These are phyloP conservation scores for Clonostachys rosea DNA, from an alignment of 2,329 filamentous ascomycete species.

Conservation along the genomic window DNA sequence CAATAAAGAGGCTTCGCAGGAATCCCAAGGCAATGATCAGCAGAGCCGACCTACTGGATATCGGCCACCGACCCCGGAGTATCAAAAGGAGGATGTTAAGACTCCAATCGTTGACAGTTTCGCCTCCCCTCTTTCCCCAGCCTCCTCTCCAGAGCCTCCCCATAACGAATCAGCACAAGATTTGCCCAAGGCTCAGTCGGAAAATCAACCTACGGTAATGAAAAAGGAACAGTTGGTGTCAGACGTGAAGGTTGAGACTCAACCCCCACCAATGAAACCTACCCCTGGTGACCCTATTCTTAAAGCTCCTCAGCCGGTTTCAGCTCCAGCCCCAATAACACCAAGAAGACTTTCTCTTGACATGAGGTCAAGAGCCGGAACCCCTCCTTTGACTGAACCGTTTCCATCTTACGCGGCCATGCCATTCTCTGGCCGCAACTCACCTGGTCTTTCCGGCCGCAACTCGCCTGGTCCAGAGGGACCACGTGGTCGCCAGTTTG, in stretches of 20 bases:
- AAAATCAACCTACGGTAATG: constrained; percentile 6
- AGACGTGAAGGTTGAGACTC: too few species aligned
- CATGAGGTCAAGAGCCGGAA: too few species aligned
- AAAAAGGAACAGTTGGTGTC: too few species aligned
- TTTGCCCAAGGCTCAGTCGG: constrained; percentile 8
- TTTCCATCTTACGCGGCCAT: constrained; percentile 9
- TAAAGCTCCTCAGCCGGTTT: constrained; percentile 3
- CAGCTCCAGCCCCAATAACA: constrained; percentile 6
- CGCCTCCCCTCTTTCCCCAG: constrained; percentile 38
- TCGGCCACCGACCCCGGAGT: constrained; percentile 44
- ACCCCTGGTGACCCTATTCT: neutral
- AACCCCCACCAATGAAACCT: too few species aligned
- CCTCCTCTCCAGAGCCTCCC: constrained; percentile 33
- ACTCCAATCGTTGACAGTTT: constrained; percentile 26
- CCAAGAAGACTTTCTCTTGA: too few species aligned
- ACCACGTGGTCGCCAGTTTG: neutral
- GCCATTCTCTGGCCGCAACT: neutral
- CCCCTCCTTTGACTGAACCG: constrained; percentile 10
- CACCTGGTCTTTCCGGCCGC: neutral
- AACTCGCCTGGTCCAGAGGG: neutral
- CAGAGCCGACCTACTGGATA: constrained; percentile 4
- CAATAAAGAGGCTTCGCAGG: neutral
- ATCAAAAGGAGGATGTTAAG: constrained; percentile 35
- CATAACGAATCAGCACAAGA: constrained; percentile 3
- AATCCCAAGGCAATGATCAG: neutral